phyloP scores from a whole-genome alignment of 495 filamentous ascomycete species.

The Aspergillus campestris region DNA sequence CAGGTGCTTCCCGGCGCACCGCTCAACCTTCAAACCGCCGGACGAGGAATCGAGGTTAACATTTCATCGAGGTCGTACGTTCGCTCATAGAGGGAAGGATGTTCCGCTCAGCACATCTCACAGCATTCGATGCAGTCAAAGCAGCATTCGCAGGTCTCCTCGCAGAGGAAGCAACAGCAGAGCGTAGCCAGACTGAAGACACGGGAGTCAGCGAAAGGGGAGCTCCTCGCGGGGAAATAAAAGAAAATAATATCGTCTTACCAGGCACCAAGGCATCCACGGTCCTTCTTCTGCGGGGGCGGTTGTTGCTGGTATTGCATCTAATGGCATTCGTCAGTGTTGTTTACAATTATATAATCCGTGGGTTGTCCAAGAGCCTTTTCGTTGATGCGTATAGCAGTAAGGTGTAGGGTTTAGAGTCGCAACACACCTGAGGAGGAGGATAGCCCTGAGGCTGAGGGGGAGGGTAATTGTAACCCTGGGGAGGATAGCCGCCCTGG shows the following conservation, averaged over 20 bases:
- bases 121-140: constrained; percentile 61
- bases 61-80: constrained; percentile 10
- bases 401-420: constrained; percentile 5
- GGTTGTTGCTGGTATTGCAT: constrained; percentile 56
- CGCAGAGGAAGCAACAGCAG: constrained; percentile 73
- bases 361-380: background rate
- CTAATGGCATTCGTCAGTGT: constrained; percentile 7
- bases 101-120: constrained; percentile 34
- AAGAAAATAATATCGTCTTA: constrained; percentile 19
- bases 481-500: constrained; percentile 22
- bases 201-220: constrained; percentile 5
- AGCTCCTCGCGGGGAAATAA: background rate
- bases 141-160: constrained; percentile 73
- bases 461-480: constrained; percentile 7
- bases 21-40: constrained; percentile 4
- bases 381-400: background rate
- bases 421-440: constrained; percentile 18
- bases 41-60: constrained; percentile 1
- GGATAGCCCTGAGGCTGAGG: constrained; percentile 6
- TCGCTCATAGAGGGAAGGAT: constrained; percentile 2
- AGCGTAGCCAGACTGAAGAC: constrained; percentile 50
- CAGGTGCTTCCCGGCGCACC: constrained; percentile 3
- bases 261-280: constrained; percentile 57
- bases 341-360: background rate
- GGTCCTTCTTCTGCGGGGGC: constrained; percentile 39